Base-by-base conservation (phyloP, 805 yeast genomes). In the Zygoascus flipseniorum region DNA sequence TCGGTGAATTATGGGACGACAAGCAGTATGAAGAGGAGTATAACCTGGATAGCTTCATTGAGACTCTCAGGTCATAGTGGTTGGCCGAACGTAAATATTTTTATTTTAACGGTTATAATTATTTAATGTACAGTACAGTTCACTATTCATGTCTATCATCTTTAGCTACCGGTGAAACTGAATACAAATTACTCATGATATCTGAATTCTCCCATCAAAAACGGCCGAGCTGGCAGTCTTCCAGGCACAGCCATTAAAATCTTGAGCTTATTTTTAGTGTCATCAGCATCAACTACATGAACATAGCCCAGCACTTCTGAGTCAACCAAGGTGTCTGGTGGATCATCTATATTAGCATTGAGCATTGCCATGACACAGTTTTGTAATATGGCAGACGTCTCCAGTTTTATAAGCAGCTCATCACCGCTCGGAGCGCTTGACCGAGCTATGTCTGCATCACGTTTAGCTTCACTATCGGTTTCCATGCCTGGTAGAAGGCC, bases 21-120 rank as follows among this genome's bases (percentile, higher is more conserved):
- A 77, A 86, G 35, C 97, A 93, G 69, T 93, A 93, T 64, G 96
- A 90, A 59, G 99, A 93, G 65, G 99, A 93, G 73, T 93, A 93
- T 69, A 88, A 93, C 64, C 79, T 93, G 70, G 97, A 92, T 68
- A 81, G 85, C 52, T 93, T 93, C 68, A 92, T 93, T 70, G 86
- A 86, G 72, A 85, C 86, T 28, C 76, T 88, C 57, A 78, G 78
- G 59, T 79, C 31, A 11, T 46, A 19, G 18, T 31, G 9, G n/a
- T n/a, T 14, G 31, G 13, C 32, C 16, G 23, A n/a, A 14, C 20
- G 14, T 19, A 50, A 31, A 31, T 50, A 50, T 28, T 11, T 46
- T 37, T 50, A 49, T 46, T 43, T 49, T 46, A 46, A 52, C 35
- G 31, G 42, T 31, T 45, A 45, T 47, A 8, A 14, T 13, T 26